Evolutionary conservation across 352 stramenopile species (phyloP).

Genomic region (Globisporangium okanoganense): DNA sequence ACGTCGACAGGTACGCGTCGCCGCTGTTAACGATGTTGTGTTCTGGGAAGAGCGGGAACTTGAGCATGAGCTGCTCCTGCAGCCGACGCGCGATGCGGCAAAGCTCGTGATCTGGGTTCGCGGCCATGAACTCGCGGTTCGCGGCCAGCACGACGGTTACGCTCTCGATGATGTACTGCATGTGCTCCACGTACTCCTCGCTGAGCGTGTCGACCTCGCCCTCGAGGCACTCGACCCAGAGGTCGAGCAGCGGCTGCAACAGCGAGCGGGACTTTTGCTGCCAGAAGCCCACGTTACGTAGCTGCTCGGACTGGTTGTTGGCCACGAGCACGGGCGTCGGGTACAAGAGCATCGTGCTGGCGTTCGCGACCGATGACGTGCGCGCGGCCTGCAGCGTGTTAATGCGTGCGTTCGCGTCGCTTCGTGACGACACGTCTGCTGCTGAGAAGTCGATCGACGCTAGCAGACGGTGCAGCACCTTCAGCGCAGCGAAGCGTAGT

Average conservation of each 20-base stretch:
- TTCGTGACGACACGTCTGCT: not conserved
- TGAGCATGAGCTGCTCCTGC: conserved; percentile 52
- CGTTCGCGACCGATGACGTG: conserved; percentile 22
- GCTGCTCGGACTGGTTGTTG: conserved; percentile 28
- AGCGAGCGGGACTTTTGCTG: conserved; percentile 63
- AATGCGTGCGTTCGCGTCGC: not conserved
- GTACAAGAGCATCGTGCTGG: conserved; percentile 55
- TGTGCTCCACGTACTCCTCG: conserved; percentile 65
- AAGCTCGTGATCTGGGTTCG: conserved; percentile 24
- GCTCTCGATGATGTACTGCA: conserved; percentile 78
- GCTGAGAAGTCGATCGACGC: conserved; percentile 36
- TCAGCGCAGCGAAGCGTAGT: conserved; percentile 56
- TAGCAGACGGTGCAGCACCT: conserved; percentile 64
- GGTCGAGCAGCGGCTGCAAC: conserved; percentile 52
- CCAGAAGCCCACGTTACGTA: conserved; percentile 48
- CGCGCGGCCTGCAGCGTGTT: not conserved
- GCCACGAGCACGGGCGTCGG: conserved; percentile 29
- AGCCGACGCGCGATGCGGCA: conserved; percentile 25
- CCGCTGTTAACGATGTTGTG: conserved; percentile 37
- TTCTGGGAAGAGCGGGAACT: conserved; percentile 59
- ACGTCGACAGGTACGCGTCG: conserved; percentile 49
- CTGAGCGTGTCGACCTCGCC: conserved; percentile 51
- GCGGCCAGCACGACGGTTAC: conserved; percentile 48
- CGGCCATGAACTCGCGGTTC: conserved; percentile 30
- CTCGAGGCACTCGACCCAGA: conserved; percentile 76